Conservation (phyloP, 148 eudicot species). For the Arbutus unedo region DNA sequence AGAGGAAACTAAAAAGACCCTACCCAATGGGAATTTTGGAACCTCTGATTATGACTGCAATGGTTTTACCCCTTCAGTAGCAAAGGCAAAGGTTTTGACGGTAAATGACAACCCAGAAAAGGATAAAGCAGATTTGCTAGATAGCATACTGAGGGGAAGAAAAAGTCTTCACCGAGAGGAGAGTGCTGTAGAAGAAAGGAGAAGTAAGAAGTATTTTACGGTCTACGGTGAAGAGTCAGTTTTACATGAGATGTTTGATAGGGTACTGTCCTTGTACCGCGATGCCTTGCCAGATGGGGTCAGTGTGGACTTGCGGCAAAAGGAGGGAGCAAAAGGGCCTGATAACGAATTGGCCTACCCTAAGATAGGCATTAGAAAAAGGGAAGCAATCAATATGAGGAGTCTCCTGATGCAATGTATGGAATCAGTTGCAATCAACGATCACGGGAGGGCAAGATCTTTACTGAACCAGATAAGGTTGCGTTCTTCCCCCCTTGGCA, state of each 20-base stretch:
- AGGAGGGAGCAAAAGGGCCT: slow-evolving; percentile 12
- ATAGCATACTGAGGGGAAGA: slow-evolving; percentile 25
- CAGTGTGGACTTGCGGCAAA: not conserved
- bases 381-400: slow-evolving; percentile 40
- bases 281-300: slow-evolving; percentile 1
- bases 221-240: slow-evolving; percentile 30
- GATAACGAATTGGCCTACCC: not conserved
- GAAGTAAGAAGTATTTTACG: slow-evolving; percentile 34
- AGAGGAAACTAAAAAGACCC: slow-evolving; percentile 45
- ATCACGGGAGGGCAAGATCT: slow-evolving; percentile 34
- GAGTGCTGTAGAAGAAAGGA: slow-evolving; percentile 15
- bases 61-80: slow-evolving; percentile 20
- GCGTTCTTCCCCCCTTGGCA: slow-evolving; percentile 46
- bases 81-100: slow-evolving; percentile 10
- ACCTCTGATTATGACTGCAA: slow-evolving; percentile 28
- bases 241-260: slow-evolving; percentile 43
- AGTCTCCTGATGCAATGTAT: slow-evolving; percentile 45
- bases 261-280: slow-evolving; percentile 34
- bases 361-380: slow-evolving; percentile 20
- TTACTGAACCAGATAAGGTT: slow-evolving; percentile 37
- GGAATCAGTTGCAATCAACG: slow-evolving; percentile 35
- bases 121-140: not conserved
- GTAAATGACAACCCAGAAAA: not conserved
- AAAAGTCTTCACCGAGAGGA: slow-evolving; percentile 21
- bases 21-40: slow-evolving; percentile 22